A percentile compares a stretch with the other conserved stretches of the same genome.
phyloP scores from a whole-genome alignment of 306 rosid species.

The Glycine tomentella region DNA sequence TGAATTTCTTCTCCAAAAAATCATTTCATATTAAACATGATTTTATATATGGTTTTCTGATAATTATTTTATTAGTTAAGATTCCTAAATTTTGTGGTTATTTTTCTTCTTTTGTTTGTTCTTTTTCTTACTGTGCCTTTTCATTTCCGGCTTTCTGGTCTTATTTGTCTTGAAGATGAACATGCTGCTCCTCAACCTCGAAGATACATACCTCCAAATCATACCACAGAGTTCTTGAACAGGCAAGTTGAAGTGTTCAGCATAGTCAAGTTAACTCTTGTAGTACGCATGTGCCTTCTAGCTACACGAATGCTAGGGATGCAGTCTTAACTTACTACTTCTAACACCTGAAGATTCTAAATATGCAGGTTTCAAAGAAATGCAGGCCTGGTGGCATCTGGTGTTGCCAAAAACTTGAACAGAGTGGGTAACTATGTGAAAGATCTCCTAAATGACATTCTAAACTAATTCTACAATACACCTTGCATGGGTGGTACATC shows the following conservation, averaged over 20 bases:
- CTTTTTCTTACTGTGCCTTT: background rate
- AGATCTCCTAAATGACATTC: conserved; percentile 72
- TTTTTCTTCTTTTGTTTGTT: conserved; percentile 26
- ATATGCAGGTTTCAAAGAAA: conserved; percentile 80
- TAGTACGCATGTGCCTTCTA: no score
- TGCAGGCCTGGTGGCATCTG: conserved; percentile 81
- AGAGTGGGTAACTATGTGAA: conserved; percentile 70
- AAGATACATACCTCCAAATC: conserved; percentile 60
- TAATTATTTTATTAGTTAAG: background rate
- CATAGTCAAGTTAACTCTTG: background rate
- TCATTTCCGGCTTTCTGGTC: background rate
- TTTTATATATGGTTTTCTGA: background rate
- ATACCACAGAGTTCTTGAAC: conserved; percentile 73
- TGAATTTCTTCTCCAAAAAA: conserved; percentile 9
- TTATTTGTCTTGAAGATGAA: conserved; percentile 53
- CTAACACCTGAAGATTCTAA: conserved; percentile 24
- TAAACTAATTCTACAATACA: conserved; percentile 40
- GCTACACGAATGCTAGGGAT: background rate
- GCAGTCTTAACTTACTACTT: conserved; percentile 11
- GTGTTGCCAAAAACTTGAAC: conserved; percentile 78
- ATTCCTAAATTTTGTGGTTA: conserved; percentile 18
- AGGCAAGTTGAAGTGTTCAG: conserved; percentile 63
- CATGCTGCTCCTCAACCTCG: conserved; percentile 61
- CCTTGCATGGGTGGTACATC: no score
- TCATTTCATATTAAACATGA: background rate